Conservation (phyloP, 1,139 yeast species). For the Taphrina wiesneri region DNA sequence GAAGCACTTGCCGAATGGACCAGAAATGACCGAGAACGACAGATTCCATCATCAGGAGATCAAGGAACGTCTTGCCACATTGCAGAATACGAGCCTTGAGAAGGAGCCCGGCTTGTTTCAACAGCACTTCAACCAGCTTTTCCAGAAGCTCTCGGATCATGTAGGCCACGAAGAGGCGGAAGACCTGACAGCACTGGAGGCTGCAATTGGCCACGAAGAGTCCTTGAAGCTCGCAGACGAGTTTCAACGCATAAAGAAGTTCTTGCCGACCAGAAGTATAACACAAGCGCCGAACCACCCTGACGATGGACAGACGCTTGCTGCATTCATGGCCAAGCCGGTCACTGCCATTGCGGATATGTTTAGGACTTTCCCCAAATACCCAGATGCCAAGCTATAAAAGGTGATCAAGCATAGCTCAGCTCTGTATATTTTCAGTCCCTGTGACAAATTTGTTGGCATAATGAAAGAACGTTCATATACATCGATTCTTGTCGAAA, state of each 20-base stretch:
- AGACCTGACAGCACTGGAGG: slow-evolving; percentile 11
- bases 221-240: slow-evolving; percentile 6
- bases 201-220: slow-evolving; percentile 22
- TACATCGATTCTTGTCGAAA: neutral
- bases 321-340: slow-evolving; percentile 23
- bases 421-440: neutral
- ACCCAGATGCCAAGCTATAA: slow-evolving; percentile 14
- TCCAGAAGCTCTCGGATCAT: slow-evolving; percentile 18
- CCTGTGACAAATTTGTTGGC: neutral
- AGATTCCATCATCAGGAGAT: slow-evolving; percentile 23
- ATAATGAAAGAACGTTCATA: neutral
- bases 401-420: neutral
- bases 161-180: slow-evolving; percentile 21
- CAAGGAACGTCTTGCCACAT: slow-evolving; percentile 6
- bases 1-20: slow-evolving; percentile 21
- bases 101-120: slow-evolving; percentile 17
- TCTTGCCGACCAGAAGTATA: slow-evolving; percentile 15
- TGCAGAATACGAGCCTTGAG: slow-evolving; percentile 12
- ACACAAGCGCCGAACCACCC: slow-evolving; percentile 22
- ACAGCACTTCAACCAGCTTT: slow-evolving; percentile 16
- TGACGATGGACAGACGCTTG: slow-evolving; percentile 18
- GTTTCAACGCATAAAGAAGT: slow-evolving; percentile 24
- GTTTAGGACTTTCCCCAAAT: slow-evolving; percentile 10
- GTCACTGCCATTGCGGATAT: slow-evolving; percentile 21
- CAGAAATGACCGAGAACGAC: slow-evolving; percentile 23